Base-by-base conservation (phyloP, 176 grass and related monocot species). In the Oryza punctata region DNA sequence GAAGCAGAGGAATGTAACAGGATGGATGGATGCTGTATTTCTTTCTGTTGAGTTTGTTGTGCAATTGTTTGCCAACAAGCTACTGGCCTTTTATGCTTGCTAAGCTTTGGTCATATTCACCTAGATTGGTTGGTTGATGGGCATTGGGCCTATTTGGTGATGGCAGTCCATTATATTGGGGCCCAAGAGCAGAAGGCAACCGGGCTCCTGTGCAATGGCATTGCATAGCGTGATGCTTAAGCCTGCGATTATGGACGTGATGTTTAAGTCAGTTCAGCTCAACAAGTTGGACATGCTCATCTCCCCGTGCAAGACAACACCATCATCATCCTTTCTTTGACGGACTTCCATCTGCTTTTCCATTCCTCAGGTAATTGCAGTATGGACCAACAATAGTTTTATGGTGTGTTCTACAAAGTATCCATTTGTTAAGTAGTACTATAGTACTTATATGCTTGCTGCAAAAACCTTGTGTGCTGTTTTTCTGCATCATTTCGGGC, bases 1-100 rank as follows among this genome's bases (percentile, higher is more conserved):
- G 65, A 87, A 37, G 85, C 59, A 29, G 65, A 30, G 76, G 40
- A 12, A 49, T 82, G 41, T 72, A 73, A 73, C 23, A 73, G 12
- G 40, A 73, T 83, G 25, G 40, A 73, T 83, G 25, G 57, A 11
- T 61, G n/a, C n/a, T 24, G 57, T 61, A 10, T 73, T 73, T 41
- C 73, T 64, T 18, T 74, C 8, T 74, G 40, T 64, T 24, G 10
- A 11, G 24, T 25, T 74, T 65, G 11, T 65, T 46, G 9, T 73
- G 12, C 54, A 65, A 16, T 18, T 65, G 27, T n/a, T 73, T 24
- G 25, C 41, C 23, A 16, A n/a, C 5, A 1, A 15, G 68, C 68
- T 23, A 24, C 35, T 70, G 21, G 10, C 10, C 7, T 41, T 61
- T 61, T 61, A 61, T 61, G 57, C 57, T 61, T 3, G 57, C 57